Base-by-base conservation (phyloP, 225 moss, liverwort and hornwort species). In the Lunularia cruciata region DNA sequence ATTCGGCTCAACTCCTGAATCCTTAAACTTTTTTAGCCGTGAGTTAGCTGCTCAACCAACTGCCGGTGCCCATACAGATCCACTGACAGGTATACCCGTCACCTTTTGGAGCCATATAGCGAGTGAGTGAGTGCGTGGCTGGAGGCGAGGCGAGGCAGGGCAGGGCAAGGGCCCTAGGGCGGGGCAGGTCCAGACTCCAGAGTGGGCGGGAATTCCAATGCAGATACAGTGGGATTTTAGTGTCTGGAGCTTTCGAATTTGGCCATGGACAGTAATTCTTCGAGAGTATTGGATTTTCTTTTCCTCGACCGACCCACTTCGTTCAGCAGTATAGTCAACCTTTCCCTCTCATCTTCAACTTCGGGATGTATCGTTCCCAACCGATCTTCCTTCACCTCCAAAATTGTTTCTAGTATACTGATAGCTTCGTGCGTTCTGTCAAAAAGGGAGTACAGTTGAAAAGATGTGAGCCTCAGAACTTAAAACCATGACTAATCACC, bases 291-390 rank as follows among this genome's bases (percentile, higher is more conserved):
- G 0, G 89, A 82, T 73, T 88, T 98, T 13, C 87, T 86, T 25
- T 72, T 88, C 72, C 89, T 83, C 12, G 88, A 79, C 22, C 87
- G 89, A 57, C 98, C 98, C 76, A 91, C 84, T 78, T 91, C 89
- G 76, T 84, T 79, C 16, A 93, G 83, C 60, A 98, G 83, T 69
- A 90, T 81, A 43, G 84, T 79, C 19, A 98, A 78, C 39, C 89
- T 83, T 68, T 81, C 81, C 38, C 85, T 87, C 59, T 93, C 98
- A 73, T 91, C 84, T 63, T 86, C 81, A 27, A 91, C 86, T 57
- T 93, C 93, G 52, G 89, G 93, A 76, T 98, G 96, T 53, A 91
- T 89, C 55, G 89, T 87, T 59, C 96, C 96, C 40, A 91, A 72
- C 78, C 84, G 83, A 43, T 83, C 89, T 77, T 91, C 96, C 71